phyloP scores from a whole-genome alignment of 345 rosid genomes.

The Leavenworthia alabamica region DNA sequence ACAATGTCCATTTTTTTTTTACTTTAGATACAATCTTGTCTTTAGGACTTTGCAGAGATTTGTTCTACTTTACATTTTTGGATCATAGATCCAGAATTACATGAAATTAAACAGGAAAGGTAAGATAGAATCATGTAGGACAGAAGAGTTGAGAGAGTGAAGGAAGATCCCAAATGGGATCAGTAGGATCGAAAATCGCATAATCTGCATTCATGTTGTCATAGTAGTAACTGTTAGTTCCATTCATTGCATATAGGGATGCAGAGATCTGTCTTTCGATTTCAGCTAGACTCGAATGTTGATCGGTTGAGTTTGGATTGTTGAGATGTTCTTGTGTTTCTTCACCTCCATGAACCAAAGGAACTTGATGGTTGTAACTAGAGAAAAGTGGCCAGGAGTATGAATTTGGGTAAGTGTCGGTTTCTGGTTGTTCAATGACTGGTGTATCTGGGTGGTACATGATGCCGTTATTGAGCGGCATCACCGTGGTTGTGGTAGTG shows the following conservation, averaged over 20 bases:
- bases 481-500: constrained; percentile 12
- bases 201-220: constrained; percentile 27
- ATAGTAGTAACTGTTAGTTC: constrained; percentile 43
- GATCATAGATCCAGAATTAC: constrained; percentile 7
- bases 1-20: constrained; percentile 21
- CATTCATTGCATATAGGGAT: constrained; percentile 54
- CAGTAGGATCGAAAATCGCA: constrained; percentile 36
- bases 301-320: constrained; percentile 17
- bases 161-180: constrained; percentile 62
- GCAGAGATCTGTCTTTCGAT: constrained; percentile 76
- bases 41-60: constrained; percentile 25
- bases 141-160: constrained; percentile 45
- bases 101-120: background rate
- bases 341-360: constrained; percentile 29
- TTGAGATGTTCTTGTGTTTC: constrained; percentile 16
- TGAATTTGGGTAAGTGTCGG: constrained; percentile 14
- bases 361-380: constrained; percentile 34
- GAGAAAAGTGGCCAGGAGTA: constrained; percentile 40
- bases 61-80: constrained; percentile 28
- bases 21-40: constrained; percentile 27
- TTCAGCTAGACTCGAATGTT: constrained; percentile 25
- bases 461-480: constrained; percentile 35
- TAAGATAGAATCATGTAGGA: constrained; percentile 22
- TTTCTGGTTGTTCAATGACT: constrained; percentile 15
- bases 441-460: constrained; percentile 56